These are phyloP conservation scores for Niveomyces coronatus DNA, from an alignment of 2,329 filamentous ascomycete genomes.

Conservation along the genomic window DNA sequence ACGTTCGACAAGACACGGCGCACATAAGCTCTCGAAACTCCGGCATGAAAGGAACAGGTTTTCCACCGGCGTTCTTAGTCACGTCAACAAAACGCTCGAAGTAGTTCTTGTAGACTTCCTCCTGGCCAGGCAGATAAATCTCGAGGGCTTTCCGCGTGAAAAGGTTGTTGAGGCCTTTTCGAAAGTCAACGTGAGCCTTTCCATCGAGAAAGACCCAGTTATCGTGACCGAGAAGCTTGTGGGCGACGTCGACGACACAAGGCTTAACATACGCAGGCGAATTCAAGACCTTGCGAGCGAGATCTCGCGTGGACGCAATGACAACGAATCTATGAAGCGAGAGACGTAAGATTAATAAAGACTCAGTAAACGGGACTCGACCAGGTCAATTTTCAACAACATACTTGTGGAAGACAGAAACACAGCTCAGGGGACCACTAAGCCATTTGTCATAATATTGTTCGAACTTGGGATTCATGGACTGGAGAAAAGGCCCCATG, in stretches of 20 bases:
- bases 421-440: constrained; percentile 86
- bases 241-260: constrained; percentile 87
- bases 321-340: constrained; percentile 68
- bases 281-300: constrained; percentile 95
- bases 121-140: constrained; percentile 81
- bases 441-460: constrained; percentile 89
- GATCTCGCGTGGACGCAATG: constrained; percentile 87
- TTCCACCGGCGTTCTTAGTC: constrained; percentile 59
- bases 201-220: constrained; percentile 99
- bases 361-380: no score
- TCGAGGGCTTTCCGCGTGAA: constrained; percentile 89
- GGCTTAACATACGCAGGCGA: constrained; percentile 87
- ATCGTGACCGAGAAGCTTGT: constrained; percentile 81
- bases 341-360: background rate
- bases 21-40: constrained; percentile 92
- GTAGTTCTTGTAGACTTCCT: constrained; percentile 83
- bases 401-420: constrained; percentile 98
- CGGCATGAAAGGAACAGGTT: constrained; percentile 80
- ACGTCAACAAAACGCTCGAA: constrained; percentile 69
- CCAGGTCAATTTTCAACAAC: no score
- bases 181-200: constrained; percentile 89
- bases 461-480: constrained; percentile 82
- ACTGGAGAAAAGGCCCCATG: constrained; percentile 92
- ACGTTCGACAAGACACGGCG: constrained; percentile 90
- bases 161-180: constrained; percentile 87